Percentiles rank a stretch among this genome's conserved stretches.
Evolutionary conservation across 2,329 filamentous ascomycete species (phyloP).

Genomic region (Sporothrix euskadiensis): DNA sequence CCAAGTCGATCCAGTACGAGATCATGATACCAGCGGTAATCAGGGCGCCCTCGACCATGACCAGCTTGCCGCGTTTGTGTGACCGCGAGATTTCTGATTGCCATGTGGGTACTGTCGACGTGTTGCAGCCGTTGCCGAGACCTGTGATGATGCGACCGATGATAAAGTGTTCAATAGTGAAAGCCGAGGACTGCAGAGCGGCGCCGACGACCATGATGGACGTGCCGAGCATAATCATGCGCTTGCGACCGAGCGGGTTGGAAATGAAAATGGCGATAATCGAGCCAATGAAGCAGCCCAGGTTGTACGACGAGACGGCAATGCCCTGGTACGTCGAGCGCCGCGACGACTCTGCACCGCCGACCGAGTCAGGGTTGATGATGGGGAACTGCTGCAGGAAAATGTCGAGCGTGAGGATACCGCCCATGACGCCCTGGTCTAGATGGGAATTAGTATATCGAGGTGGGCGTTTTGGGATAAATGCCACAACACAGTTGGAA

Average conservation of each 20-base stretch:
- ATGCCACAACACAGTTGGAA: neutral
- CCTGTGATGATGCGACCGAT: constrained; percentile 50
- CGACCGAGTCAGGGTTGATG: constrained; percentile 49
- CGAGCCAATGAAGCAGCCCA: constrained; percentile 39
- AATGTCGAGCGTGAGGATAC: constrained; percentile 67
- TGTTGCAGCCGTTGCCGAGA: constrained; percentile 46
- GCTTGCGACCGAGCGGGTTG: constrained; percentile 46
- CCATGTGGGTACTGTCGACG: constrained; percentile 58
- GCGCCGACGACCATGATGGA: constrained; percentile 49
- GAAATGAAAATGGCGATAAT: constrained; percentile 41
- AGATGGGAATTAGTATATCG: too few species aligned
- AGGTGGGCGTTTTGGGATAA: too few species aligned
- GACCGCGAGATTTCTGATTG: constrained; percentile 60
- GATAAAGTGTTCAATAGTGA: constrained; percentile 46
- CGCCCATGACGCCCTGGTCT: constrained; percentile 77
- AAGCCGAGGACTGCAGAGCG: constrained; percentile 44
- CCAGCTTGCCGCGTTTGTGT: constrained; percentile 60
- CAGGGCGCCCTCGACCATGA: constrained; percentile 61
- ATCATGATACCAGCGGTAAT: constrained; percentile 60
- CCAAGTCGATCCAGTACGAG: constrained; percentile 62
- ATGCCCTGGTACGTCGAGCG: constrained; percentile 54
- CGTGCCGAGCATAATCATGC: constrained; percentile 45
- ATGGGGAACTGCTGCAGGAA: constrained; percentile 59
- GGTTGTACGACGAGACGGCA: constrained; percentile 41
- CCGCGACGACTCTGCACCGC: constrained; percentile 40